Percentiles rank a stretch among this genome's conserved stretches.
These are phyloP conservation scores for Talaromyces adpressus DNA, from an alignment of 495 filamentous ascomycete species.

Conservation along the genomic window DNA sequence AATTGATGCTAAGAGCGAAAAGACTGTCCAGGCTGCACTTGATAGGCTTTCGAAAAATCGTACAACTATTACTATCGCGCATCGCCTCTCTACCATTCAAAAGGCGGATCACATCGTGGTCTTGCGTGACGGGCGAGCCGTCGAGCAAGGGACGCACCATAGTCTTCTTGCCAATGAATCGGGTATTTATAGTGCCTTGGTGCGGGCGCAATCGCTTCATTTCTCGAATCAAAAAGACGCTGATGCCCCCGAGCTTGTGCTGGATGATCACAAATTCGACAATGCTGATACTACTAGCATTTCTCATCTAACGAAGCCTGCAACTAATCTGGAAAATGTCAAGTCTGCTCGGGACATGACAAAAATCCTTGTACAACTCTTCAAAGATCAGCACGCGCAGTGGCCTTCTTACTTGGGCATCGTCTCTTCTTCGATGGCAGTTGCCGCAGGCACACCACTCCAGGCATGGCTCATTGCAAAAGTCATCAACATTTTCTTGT, in stretches of 20 bases:
- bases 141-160: conserved; percentile 32
- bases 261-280: neutral
- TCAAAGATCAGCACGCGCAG: neutral
- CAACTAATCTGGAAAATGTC: neutral
- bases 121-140: conserved; percentile 26
- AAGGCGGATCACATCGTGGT: conserved; percentile 40
- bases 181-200: neutral
- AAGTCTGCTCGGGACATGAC: neutral
- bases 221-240: neutral
- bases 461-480: conserved; percentile 2
- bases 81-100: conserved; percentile 40
- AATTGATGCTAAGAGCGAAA: conserved; percentile 55
- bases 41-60: conserved; percentile 22
- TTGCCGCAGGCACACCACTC: neutral
- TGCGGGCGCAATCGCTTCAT: neutral
- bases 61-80: conserved; percentile 41
- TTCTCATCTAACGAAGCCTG: neutral
- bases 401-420: neutral
- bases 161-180: conserved; percentile 32
- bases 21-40: conserved; percentile 63
- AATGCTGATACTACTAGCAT: neutral
- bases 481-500: conserved; percentile 1
- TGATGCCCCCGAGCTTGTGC: neutral
- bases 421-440: neutral
- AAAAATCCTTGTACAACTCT: neutral